Percentiles rank a stretch among this genome's conserved stretches.
These are phyloP conservation scores for Suaeda aralocaspica DNA, from an alignment of 148 eudicot species.

Conservation along the genomic window DNA sequence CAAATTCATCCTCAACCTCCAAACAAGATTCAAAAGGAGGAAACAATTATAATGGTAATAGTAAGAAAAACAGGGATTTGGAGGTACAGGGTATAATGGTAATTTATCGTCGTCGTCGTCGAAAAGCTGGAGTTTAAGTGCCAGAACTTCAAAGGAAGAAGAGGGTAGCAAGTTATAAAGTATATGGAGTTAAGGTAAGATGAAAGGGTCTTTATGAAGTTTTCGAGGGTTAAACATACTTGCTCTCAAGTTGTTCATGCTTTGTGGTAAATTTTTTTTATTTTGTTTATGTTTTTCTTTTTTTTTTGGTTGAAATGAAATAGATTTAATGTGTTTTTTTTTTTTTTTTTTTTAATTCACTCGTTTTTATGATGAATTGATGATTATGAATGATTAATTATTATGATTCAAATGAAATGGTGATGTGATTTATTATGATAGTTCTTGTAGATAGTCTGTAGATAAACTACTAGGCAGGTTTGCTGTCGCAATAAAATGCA, in stretches of 20 bases:
- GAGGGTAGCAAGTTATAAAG: constrained; percentile 78
- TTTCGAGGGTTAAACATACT: constrained; percentile 70
- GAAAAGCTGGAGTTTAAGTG: constrained; percentile 58
- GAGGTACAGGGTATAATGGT: background rate
- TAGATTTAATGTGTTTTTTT: too few relatives aligned
- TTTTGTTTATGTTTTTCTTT: background rate
- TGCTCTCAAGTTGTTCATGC: constrained; percentile 58
- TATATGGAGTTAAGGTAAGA: constrained; percentile 70
- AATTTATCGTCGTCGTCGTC: constrained; percentile 23
- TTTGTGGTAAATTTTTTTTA: constrained; percentile 12
- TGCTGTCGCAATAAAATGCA: too few relatives aligned
- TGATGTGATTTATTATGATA: too few relatives aligned
- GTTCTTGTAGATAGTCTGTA: too few relatives aligned
- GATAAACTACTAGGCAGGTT: too few relatives aligned
- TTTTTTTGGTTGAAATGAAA: too few relatives aligned
- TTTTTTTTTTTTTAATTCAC: too few relatives aligned
- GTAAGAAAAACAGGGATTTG: constrained; percentile 22
- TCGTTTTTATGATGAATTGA: too few relatives aligned
- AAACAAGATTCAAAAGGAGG: constrained; percentile 15
- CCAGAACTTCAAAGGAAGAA: constrained; percentile 85
- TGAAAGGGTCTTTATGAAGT: constrained; percentile 78
- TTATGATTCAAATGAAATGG: too few relatives aligned
- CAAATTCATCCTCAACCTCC: constrained; percentile 36
- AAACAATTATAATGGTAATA: constrained; percentile 1
- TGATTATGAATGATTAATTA: too few relatives aligned